These are phyloP conservation scores for Umbilicaria muhlenbergii DNA, from an alignment of 495 filamentous ascomycete genomes.

Conservation along the genomic window DNA sequence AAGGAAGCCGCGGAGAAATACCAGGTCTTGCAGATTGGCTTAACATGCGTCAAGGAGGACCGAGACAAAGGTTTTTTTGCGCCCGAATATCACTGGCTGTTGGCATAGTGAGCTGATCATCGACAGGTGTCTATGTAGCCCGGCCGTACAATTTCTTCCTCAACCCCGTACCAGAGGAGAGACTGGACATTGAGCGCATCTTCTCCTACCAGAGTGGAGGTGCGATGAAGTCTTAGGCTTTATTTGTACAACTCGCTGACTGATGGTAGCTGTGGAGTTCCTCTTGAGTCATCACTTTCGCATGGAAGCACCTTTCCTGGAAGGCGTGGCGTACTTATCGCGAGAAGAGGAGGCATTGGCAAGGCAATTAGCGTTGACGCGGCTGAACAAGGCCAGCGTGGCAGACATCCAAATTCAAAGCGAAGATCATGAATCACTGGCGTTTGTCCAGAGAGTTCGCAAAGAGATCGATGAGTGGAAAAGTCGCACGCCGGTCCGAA, in stretches of 20 bases:
- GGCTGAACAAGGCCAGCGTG: conserved; percentile 21
- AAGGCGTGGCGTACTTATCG: conserved; percentile 57
- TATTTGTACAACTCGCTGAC: background rate
- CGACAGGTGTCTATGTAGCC: conserved; percentile 36
- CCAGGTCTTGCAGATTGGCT: conserved; percentile 59
- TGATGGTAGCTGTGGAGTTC: conserved; percentile 40
- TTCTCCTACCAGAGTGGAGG: conserved; percentile 36
- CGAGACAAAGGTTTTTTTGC: conserved; percentile 22
- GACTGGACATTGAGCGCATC: conserved; percentile 37
- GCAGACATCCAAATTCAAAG: conserved; percentile 35
- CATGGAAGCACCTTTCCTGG: conserved; percentile 36
- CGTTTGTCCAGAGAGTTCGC: conserved; percentile 36
- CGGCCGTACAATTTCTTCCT: conserved; percentile 57
- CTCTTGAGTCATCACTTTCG: conserved; percentile 45
- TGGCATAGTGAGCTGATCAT: conserved; percentile 3
- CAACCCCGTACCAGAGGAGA: conserved; percentile 34
- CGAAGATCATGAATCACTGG: conserved; percentile 36
- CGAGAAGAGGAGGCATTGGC: conserved; percentile 41
- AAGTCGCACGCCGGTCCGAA: conserved; percentile 4
- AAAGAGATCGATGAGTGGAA: conserved; percentile 34
- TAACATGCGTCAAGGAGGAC: conserved; percentile 50
- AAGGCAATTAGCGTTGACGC: conserved; percentile 17
- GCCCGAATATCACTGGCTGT: conserved; percentile 3
- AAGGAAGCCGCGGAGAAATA: conserved; percentile 54
- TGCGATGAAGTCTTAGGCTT: conserved; percentile 8